phyloP scores from a whole-genome alignment of 2,329 filamentous ascomycete genomes.

The Ophiostoma himal-ulmi region DNA sequence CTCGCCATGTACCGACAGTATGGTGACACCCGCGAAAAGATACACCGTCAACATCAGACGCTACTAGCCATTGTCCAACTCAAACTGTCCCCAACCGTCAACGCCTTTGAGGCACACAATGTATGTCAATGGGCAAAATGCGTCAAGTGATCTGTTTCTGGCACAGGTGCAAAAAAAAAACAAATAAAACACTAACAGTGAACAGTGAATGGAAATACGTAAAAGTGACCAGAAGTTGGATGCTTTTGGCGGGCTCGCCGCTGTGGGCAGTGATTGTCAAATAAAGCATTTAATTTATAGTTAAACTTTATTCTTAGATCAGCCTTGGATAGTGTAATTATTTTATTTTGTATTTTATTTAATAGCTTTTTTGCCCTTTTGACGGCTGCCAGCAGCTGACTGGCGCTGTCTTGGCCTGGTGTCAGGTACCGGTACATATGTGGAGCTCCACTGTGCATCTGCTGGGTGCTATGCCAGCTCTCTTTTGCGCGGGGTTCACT shows the following conservation, averaged over 20 bases:
- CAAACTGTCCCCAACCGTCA: not conserved
- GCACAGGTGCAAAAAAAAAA: not conserved
- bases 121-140: not conserved
- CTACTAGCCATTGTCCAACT: not conserved
- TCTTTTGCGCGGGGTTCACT: constrained; percentile 10
- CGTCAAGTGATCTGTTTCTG: not conserved
- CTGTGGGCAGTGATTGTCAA: constrained; percentile 1
- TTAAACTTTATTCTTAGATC: not conserved
- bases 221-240: not conserved
- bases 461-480: constrained; percentile 3
- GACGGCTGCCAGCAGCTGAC: constrained; percentile 15
- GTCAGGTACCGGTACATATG: constrained; percentile 5
- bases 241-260: constrained; percentile 4
- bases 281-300: not conserved
- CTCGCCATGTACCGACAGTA: not conserved
- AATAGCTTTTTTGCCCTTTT: not conserved
- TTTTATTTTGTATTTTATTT: not conserved
- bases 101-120: not conserved
- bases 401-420: not conserved
- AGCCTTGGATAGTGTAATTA: not conserved
- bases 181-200: not conserved
- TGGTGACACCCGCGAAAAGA: not conserved
- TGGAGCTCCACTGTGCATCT: not conserved
- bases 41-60: not conserved
- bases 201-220: not conserved